Evolutionary conservation across 192 early-diverging fungal species (phyloP).

Genomic region (Helicostylum pulchrum): DNA sequence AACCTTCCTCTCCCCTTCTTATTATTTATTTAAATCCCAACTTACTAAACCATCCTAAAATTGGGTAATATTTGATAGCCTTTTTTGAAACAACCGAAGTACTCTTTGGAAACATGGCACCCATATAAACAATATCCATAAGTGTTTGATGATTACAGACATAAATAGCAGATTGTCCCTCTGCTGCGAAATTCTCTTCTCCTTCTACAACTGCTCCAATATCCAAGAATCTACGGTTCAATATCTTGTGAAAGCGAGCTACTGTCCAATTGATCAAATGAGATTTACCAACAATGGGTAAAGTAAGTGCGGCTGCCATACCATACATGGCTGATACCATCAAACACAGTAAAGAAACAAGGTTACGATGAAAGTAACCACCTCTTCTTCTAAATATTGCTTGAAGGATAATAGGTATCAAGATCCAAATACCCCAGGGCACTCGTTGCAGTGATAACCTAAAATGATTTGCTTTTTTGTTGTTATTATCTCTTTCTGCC

Average conservation of each 20-base stretch:
- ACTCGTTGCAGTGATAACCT: not conserved
- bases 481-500: too few species aligned
- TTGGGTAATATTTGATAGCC: conserved; percentile 62
- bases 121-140: conserved; percentile 69
- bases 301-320: conserved; percentile 28
- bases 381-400: conserved; percentile 23
- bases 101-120: conserved; percentile 60
- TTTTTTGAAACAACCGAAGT: conserved; percentile 72
- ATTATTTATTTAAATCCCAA: not conserved
- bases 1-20: not conserved
- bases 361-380: conserved; percentile 3
- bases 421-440: conserved; percentile 9
- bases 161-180: conserved; percentile 53
- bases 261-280: conserved; percentile 62
- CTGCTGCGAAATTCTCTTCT: conserved; percentile 52
- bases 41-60: conserved; percentile 76
- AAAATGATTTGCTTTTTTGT: too few species aligned
- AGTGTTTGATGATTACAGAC: conserved; percentile 84
- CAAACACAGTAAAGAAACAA: conserved; percentile 4
- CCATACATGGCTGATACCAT: conserved; percentile 10
- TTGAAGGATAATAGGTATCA: conserved; percentile 9
- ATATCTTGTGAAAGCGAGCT: conserved; percentile 47
- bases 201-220: conserved; percentile 60
- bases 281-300: conserved; percentile 54
- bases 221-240: conserved; percentile 54